Percentiles rank a stretch among this genome's conserved stretches.
Conservation (phyloP, 1,139 yeast species). For the Eremothecium cymbalariae region DNA sequence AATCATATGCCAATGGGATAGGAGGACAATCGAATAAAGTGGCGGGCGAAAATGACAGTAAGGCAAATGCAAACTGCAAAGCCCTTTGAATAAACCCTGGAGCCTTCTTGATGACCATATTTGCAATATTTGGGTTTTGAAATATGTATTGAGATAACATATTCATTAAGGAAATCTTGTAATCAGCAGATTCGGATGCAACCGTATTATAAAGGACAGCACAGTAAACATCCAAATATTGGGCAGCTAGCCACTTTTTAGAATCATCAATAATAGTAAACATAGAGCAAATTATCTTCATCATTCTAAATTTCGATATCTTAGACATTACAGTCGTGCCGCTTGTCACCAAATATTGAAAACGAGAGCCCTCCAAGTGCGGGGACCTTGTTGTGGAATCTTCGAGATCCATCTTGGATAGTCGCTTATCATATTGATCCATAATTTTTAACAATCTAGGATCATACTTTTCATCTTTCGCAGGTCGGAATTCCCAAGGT, state of each 20-base stretch:
- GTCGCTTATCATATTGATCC: conserved; percentile 37
- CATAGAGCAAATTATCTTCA: conserved; percentile 62
- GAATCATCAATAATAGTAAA: conserved; percentile 58
- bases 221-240: conserved; percentile 79
- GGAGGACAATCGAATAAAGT: conserved; percentile 58
- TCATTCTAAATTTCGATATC: conserved; percentile 48
- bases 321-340: conserved; percentile 55
- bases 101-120: conserved; percentile 43
- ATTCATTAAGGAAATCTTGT: conserved; percentile 70
- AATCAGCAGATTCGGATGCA: conserved; percentile 66
- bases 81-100: conserved; percentile 42
- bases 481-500: conserved; percentile 25
- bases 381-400: conserved; percentile 28
- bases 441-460: conserved; percentile 37
- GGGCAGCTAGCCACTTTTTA: conserved; percentile 58
- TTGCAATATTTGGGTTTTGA: conserved; percentile 74
- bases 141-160: conserved; percentile 78
- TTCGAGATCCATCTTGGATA: conserved; percentile 33
- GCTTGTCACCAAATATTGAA: conserved; percentile 55
- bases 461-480: conserved; percentile 17
- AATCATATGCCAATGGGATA: conserved; percentile 43
- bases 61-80: conserved; percentile 35
- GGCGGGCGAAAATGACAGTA: conserved; percentile 58
- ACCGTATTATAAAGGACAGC: conserved; percentile 59
- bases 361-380: conserved; percentile 55